Evolutionary conservation across 1,284 basidiomycete genomes (phyloP), one percentile per base, ranked within the genome.

Genomic region (Cryptococcus amylolentus): DNA sequence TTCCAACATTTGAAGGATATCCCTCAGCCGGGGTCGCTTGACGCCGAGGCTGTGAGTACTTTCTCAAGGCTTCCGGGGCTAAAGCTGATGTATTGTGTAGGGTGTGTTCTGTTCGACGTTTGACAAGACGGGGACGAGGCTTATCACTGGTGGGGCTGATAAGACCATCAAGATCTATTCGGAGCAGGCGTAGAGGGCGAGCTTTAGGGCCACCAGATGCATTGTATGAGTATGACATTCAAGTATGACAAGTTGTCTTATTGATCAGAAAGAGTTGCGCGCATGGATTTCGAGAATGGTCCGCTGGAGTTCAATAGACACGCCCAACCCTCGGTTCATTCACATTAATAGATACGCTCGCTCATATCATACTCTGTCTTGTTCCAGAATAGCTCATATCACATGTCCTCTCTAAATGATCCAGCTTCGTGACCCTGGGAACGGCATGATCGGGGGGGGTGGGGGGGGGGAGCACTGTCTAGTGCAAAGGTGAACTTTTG

Each of bases 101-200:
- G 73, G 76, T 51, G 84, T 92, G 4, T 94, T 98, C 81, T 96
- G 91, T 73, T 97, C 93, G 16, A 90, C 92, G 5, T 98, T 98
- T 78, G 95, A 98, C 77, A 82, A 87, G 73, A 98, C 95, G 0
- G 96, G 95, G 3, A 95, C 93, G 37, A 82, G 96, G 47, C 78
- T 98, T 58, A 95, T 98, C 64, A 98, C 93, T 1, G 96, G 95
- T 49, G 89, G 94, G 23, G 95, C 95, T 8, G 95, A 99, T 80
- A 98, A 98, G 83, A 98, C 93, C 9, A 94, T 96, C 81, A 96
- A 96, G 83, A 63, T 76, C 49, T 76, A 76, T 52, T 73, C 69
- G 7, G 73, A 76, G 58, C 63, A 73, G 49, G 68, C 66, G 18
- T 75, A 69, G 59, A 54, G 26, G 51, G n/a, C 5, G 28, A 26